Percentiles rank a stretch among this genome's conserved stretches.
Evolutionary conservation across 345 rosid genomes (phyloP).

Genomic region (Camelina sativa): DNA sequence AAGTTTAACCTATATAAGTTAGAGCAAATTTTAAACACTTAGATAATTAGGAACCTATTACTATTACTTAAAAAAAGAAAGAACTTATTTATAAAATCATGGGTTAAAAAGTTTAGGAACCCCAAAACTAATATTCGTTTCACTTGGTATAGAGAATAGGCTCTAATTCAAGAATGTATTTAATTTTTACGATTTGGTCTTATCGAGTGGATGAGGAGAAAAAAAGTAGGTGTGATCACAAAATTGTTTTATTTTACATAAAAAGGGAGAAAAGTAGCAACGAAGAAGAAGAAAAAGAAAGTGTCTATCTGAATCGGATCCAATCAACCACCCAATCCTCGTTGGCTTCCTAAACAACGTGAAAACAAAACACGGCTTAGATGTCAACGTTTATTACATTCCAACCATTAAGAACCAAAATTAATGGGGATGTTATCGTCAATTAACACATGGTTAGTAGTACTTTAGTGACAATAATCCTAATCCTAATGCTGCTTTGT

Average conservation of each 20-base stretch:
- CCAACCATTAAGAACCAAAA: constrained; percentile 9
- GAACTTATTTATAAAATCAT: no score
- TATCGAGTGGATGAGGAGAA: constrained; percentile 16
- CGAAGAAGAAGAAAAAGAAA: constrained; percentile 9
- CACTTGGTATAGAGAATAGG: no score
- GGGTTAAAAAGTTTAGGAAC: no score
- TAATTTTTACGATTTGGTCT: not conserved
- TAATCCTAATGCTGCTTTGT: constrained; percentile 25
- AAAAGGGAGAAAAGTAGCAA: not conserved
- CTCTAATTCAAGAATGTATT: not conserved
- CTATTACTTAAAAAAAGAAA: not conserved
- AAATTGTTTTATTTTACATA: not conserved
- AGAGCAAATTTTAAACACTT: not conserved
- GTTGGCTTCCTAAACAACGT: constrained; percentile 25
- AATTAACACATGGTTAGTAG: constrained; percentile 8
- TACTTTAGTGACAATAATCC: constrained; percentile 20
- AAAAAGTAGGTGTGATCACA: not conserved
- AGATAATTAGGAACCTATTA: not conserved
- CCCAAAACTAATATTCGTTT: not conserved
- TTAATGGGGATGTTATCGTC: not conserved
- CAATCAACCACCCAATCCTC: constrained; percentile 39
- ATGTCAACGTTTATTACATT: constrained; percentile 27
- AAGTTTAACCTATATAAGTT: no score
- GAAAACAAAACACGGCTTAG: constrained; percentile 24
- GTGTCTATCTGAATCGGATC: constrained; percentile 41